Conservation (phyloP, 768 basidiomycete genomes). For the Naganishia vishniacii region DNA sequence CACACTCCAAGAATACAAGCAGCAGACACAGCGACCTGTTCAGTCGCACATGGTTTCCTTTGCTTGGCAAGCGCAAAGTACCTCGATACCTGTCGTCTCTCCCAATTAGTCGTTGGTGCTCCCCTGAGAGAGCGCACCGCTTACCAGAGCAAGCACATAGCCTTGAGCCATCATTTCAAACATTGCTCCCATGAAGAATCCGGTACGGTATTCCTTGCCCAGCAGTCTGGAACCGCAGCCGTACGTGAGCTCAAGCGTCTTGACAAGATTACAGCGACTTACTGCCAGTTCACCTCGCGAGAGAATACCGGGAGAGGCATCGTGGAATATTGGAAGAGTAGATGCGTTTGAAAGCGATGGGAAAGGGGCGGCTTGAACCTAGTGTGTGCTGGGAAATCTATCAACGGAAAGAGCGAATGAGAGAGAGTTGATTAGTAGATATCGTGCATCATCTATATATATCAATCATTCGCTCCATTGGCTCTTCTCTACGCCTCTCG, state of each 20-base stretch:
- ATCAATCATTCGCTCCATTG: too few relatives aligned
- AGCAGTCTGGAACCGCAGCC: neutral
- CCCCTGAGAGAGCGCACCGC: neutral
- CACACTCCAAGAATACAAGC: slow-evolving; percentile 1
- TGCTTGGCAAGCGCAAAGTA: slow-evolving; percentile 4
- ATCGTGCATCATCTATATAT: too few relatives aligned
- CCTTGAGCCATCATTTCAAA: neutral
- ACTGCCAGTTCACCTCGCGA: neutral
- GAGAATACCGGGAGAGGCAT: neutral
- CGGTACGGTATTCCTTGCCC: slow-evolving; percentile 7
- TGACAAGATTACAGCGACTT: too few relatives aligned
- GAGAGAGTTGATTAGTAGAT: too few relatives aligned
- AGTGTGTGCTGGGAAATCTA: too few relatives aligned
- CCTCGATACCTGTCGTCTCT: neutral
- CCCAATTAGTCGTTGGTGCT: too few relatives aligned
- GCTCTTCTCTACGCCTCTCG: too few relatives aligned
- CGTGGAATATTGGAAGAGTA: too few relatives aligned
- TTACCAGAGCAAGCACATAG: slow-evolving; percentile 1
- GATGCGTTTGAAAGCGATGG: neutral
- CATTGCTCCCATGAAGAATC: neutral
- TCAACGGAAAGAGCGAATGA: too few relatives aligned
- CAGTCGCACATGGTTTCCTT: neutral
- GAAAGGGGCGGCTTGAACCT: too few relatives aligned
- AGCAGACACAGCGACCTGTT: neutral
- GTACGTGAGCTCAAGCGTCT: too few relatives aligned